phyloP scores from a whole-genome alignment of 768 basidiomycete species.

The Suillus subluteus region DNA sequence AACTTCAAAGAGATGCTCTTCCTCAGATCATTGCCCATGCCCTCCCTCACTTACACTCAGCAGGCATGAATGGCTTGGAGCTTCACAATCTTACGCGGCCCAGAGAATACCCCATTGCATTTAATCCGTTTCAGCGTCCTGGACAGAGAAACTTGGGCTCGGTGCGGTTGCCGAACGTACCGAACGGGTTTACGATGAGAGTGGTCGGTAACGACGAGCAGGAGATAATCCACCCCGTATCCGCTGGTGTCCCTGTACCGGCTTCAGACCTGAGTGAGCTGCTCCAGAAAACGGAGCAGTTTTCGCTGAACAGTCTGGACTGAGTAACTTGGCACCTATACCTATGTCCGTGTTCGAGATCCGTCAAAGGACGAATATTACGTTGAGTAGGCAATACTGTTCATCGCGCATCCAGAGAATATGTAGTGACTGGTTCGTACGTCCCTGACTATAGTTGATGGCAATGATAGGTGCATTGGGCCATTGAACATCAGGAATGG shows the following conservation, averaged over 20 bases:
- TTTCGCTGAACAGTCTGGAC: slow-evolving; percentile 34
- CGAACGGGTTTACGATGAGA: slow-evolving; percentile 37
- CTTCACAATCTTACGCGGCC: slow-evolving; percentile 27
- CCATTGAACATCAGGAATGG: not conserved
- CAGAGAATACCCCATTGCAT: slow-evolving; percentile 32
- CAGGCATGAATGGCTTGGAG: slow-evolving; percentile 21
- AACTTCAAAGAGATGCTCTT: slow-evolving; percentile 33
- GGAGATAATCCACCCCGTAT: not conserved
- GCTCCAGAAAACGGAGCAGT: slow-evolving; percentile 16
- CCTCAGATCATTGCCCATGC: slow-evolving; percentile 32
- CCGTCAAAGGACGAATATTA: not conserved
- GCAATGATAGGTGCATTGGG: not conserved
- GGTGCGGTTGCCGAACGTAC: slow-evolving; percentile 32
- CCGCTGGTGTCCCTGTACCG: slow-evolving; percentile 2
- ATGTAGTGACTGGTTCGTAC: not conserved
- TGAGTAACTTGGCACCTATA: slow-evolving; percentile 15
- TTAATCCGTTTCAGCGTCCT: slow-evolving; percentile 38
- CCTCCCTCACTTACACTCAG: slow-evolving; percentile 23
- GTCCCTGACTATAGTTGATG: not conserved
- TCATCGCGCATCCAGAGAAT: not conserved
- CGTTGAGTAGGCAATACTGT: not conserved
- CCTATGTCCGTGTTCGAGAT: not conserved
- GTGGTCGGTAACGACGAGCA: slow-evolving; percentile 26
- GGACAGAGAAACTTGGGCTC: slow-evolving; percentile 33
- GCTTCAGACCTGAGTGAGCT: slow-evolving; percentile 17